Conservation (phyloP, 2,329 filamentous ascomycete genomes). For the Sporothrix globosa region DNA sequence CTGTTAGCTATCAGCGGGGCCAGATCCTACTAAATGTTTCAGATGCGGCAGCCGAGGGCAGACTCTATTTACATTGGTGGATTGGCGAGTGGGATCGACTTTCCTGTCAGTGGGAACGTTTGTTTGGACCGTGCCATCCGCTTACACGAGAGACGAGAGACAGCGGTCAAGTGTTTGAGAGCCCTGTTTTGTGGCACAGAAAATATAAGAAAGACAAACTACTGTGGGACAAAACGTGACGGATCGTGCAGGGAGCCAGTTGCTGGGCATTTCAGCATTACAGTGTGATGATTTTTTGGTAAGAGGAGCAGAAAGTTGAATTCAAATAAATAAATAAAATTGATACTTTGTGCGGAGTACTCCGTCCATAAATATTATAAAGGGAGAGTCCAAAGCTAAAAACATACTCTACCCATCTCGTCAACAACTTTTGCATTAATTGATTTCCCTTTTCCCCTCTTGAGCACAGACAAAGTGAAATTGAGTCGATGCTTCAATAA, state of each 20-base stretch:
- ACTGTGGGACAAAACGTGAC: neutral
- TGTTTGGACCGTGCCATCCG: conserved; percentile 21
- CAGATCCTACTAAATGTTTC: neutral
- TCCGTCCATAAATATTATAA: too few relatives aligned
- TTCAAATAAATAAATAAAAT: too few relatives aligned
- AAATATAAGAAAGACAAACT: neutral
- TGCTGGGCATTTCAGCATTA: too few relatives aligned
- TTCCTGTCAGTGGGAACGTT: neutral
- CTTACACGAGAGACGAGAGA: conserved; percentile 12
- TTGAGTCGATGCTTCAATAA: neutral
- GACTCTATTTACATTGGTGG: neutral
- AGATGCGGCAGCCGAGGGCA: neutral
- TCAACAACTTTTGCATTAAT: conserved; percentile 4
- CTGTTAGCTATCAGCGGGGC: neutral
- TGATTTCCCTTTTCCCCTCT: neutral
- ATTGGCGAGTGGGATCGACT: neutral
- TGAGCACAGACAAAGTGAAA: conserved; percentile 6
- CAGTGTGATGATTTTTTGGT: too few relatives aligned
- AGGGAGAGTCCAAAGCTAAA: too few relatives aligned
- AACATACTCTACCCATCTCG: neutral
- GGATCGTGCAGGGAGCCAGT: neutral
- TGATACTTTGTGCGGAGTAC: too few relatives aligned
- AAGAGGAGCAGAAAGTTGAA: too few relatives aligned
- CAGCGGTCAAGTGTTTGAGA: conserved; percentile 18
- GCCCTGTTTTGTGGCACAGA: conserved; percentile 12